These are phyloP conservation scores for Epichloe brachyelytri DNA, from an alignment of 2,329 filamentous ascomycete genomes.

Conservation along the genomic window DNA sequence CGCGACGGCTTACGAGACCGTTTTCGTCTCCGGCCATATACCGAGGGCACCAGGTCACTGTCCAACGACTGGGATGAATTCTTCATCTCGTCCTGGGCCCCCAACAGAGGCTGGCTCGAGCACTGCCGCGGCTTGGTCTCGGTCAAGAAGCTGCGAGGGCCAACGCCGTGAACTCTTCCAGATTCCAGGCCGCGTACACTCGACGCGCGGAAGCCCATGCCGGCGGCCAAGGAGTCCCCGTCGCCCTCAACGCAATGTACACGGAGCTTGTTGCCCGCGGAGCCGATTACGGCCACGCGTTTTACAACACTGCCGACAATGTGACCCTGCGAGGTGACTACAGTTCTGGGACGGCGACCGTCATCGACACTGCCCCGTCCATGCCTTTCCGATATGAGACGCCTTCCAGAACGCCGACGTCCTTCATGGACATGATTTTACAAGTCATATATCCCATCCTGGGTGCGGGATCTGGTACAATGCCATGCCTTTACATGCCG, in stretches of 20 bases:
- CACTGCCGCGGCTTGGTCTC: constrained; percentile 41
- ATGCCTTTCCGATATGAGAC: constrained; percentile 35
- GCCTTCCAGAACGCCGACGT: constrained; percentile 29
- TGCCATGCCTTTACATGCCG: constrained; percentile 24
- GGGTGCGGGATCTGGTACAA: constrained; percentile 18
- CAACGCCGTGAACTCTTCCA: constrained; percentile 11
- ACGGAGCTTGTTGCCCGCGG: constrained; percentile 12
- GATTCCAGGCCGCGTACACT: neutral
- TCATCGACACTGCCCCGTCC: constrained; percentile 27
- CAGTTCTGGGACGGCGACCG: neutral
- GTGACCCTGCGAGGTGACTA: constrained; percentile 16
- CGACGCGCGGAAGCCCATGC: neutral
- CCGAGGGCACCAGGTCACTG: constrained; percentile 16
- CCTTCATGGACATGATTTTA: constrained; percentile 32
- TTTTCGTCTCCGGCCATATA: constrained; percentile 13
- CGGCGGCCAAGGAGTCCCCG: neutral
- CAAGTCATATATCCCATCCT: constrained; percentile 27
- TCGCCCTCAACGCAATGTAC: constrained; percentile 14
- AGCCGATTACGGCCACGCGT: constrained; percentile 15
- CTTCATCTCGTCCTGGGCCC: constrained; percentile 39
- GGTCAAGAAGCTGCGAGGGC: constrained; percentile 11
- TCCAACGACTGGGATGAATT: constrained; percentile 43
- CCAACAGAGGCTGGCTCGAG: constrained; percentile 41
- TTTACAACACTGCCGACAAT: constrained; percentile 11
- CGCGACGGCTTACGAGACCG: constrained; percentile 13